Evolutionary conservation across 2,329 filamentous ascomycete genomes (phyloP).

Genomic region (Diplocarpon rosae): DNA sequence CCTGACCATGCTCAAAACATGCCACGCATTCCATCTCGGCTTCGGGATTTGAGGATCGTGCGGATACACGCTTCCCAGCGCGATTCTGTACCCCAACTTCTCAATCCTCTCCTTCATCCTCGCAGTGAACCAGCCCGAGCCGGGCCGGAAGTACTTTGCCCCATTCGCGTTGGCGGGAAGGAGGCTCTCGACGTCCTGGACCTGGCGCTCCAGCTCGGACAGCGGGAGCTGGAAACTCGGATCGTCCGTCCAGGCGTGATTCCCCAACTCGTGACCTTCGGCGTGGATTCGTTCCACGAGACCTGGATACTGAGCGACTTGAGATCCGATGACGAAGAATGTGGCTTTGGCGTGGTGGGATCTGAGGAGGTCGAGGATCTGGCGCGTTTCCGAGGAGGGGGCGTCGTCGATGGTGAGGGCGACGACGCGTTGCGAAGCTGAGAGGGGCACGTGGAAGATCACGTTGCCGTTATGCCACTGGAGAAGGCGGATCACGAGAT

Average conservation of each 20-base stretch:
- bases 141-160: conserved; percentile 64
- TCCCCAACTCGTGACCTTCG: conserved; percentile 62
- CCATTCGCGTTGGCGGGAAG: conserved; percentile 38
- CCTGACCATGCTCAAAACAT: conserved; percentile 69
- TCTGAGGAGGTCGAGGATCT: conserved; percentile 59
- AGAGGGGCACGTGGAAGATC: conserved; percentile 57
- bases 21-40: conserved; percentile 58
- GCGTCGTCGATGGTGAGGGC: conserved; percentile 83
- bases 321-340: conserved; percentile 79
- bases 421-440: conserved; percentile 49
- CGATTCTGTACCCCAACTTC: conserved; percentile 55
- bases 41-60: conserved; percentile 79
- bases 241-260: conserved; percentile 86
- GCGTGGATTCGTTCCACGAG: conserved; percentile 47
- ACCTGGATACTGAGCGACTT: conserved; percentile 48
- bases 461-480: conserved; percentile 65
- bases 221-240: conserved; percentile 52
- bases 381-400: conserved; percentile 59
- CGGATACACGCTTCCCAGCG: conserved; percentile 79
- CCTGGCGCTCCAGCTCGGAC: conserved; percentile 49
- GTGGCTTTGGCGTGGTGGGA: conserved; percentile 62
- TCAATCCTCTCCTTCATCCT: conserved; percentile 53
- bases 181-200: conserved; percentile 50
- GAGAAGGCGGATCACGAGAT: conserved; percentile 58
- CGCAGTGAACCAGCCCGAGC: conserved; percentile 70